Conservation (phyloP, 78 protist genomes). For the Dictyostelium brefeldianum region DNA sequence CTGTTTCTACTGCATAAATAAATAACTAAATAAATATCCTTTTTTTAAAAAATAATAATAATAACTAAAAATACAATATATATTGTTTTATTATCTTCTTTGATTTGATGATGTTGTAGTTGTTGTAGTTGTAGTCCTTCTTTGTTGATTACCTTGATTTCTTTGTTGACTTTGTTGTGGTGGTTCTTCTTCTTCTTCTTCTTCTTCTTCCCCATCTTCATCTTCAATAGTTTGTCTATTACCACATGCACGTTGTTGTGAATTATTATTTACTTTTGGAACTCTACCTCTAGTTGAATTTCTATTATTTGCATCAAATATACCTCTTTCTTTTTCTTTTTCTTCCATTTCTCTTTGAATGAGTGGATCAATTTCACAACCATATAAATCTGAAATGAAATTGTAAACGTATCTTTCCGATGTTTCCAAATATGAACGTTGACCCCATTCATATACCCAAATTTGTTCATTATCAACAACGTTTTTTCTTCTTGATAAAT, state of each 20-base stretch:
- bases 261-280: not conserved
- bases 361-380: conserved; percentile 44
- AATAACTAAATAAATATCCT: not conserved
- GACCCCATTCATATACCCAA: conserved; percentile 19
- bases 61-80: not conserved
- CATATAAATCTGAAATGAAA: conserved; percentile 23
- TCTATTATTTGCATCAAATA: not conserved
- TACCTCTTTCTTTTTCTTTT: conserved; percentile 7
- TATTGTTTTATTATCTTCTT: not conserved
- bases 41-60: not conserved
- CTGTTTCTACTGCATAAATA: not conserved
- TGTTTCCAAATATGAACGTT: conserved; percentile 13
- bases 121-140: not conserved
- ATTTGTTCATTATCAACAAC: not conserved
- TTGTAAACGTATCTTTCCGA: not conserved
- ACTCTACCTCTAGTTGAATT: not conserved
- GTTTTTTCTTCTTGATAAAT: not conserved
- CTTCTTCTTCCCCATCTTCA: not conserved
- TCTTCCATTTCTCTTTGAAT: conserved; percentile 28
- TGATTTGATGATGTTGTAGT: not conserved
- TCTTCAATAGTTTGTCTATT: not conserved
- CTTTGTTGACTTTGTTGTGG: conserved; percentile 16
- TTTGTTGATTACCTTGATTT: not conserved
- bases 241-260: not conserved
- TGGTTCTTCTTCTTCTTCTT: not conserved